phyloP scores from a whole-genome alignment of 1,284 basidiomycete species.

The Rhodotorula sp. region DNA sequence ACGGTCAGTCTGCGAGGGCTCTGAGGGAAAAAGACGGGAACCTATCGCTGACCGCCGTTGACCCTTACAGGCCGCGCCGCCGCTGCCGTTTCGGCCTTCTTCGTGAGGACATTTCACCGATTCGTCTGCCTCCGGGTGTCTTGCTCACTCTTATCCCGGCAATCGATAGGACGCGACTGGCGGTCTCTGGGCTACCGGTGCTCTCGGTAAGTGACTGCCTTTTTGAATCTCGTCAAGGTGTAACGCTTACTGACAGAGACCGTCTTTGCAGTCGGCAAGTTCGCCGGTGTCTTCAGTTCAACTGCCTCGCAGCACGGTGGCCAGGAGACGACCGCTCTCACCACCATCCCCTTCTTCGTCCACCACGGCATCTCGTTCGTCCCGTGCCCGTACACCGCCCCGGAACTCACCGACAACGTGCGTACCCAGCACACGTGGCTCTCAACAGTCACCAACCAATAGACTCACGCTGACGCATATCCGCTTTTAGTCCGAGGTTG shows the following conservation, averaged over 20 bases:
- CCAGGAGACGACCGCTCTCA: conserved; percentile 56
- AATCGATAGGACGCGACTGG: conserved; percentile 58
- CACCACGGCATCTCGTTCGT: conserved; percentile 44
- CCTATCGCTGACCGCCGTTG: background rate
- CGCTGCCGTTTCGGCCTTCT: conserved; percentile 54
- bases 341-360: conserved; percentile 21
- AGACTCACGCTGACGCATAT: background rate
- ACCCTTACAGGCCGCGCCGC: conserved; percentile 55
- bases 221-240: background rate
- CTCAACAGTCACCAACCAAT: too few relatives aligned
- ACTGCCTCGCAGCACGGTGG: conserved; percentile 48
- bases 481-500: conserved; percentile 62
- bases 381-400: conserved; percentile 55
- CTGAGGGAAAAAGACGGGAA: too few relatives aligned
- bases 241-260: too few relatives aligned
- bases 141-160: too few relatives aligned
- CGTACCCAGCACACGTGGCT: conserved; percentile 54
- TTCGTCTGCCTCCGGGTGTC: too few relatives aligned
- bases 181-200: conserved; percentile 59
- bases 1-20: background rate
- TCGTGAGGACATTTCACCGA: conserved; percentile 35
- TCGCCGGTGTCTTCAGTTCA: conserved; percentile 50
- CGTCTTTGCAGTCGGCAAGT: conserved; percentile 62
- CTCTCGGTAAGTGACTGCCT: conserved; percentile 49
- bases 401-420: conserved; percentile 61